Base-by-base conservation (phyloP, 2,329 filamentous ascomycete species). In the Cordyceps javanica region DNA sequence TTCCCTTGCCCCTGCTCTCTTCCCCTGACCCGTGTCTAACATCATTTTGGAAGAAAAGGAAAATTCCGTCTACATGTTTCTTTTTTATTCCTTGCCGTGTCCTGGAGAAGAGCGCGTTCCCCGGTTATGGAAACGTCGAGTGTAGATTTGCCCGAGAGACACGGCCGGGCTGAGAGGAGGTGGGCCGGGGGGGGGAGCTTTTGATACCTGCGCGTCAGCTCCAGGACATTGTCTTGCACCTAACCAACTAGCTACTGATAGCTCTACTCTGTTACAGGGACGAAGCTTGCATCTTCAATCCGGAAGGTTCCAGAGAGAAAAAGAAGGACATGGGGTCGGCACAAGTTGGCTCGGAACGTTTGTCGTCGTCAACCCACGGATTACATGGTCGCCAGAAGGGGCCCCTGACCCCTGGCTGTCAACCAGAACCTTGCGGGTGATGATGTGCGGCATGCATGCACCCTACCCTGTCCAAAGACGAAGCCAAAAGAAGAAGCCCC, bases 131-230 rank as follows among this genome's bases (percentile, higher is more conserved):
- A n/a, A 50, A 34, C 19, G 21, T 36, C 19, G n/a, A 36, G 19
- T 52, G 49, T 25, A 52, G 50, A 42, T 41, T 52, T 8, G 10
- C 11, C n/a, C 45, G 26, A 48, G 45, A 48, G 44, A 48, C 45
- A 48, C 45, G 45, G 26, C 30, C 11, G 30, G 30, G 38, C 38
- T 41, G 38, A 41, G 38, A 41, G n/a, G 38, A 19, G 38, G 9
- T 9, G n/a, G 19, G 16, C 3, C 4, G 21, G n/a, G n/a, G n/a
- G n/a, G n/a, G n/a, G n/a, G n/a, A n/a, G n/a, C n/a, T n/a, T n/a
- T n/a, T n/a, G n/a, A n/a, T n/a, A n/a, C 39, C 39, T 48, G 45
- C 45, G 45, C 45, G 45, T 48, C 45, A 48, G 45, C 28, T 48
- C 26, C 21, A n/a, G 26, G 26, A 48, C 45, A 32, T 19, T 48